A percentile compares a stretch with the other conserved stretches of the same genome.
Evolutionary conservation across 2,329 filamentous ascomycete genomes (phyloP).

Genomic region (Colletotrichum gigasporum): DNA sequence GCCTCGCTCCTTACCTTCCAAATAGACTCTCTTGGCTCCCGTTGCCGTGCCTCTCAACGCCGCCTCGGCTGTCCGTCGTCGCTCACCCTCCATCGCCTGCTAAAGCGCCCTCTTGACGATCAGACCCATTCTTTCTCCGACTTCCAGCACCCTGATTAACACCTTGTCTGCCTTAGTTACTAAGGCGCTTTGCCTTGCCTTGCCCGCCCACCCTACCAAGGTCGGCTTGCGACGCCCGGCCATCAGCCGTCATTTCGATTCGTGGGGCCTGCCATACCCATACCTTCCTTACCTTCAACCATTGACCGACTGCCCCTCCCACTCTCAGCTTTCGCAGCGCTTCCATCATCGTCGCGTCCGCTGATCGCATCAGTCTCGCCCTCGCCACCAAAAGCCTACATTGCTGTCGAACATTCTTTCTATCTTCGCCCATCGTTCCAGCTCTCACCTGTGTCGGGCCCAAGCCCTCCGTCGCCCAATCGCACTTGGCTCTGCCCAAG

Average conservation of each 20-base stretch:
- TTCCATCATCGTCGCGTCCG: neutral
- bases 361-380: neutral
- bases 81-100: neutral
- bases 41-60: neutral
- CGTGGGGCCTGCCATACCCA: constrained; percentile 6
- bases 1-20: neutral
- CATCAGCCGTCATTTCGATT: constrained; percentile 12
- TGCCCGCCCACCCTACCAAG: neutral
- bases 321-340: neutral
- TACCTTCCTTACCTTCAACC: neutral
- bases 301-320: neutral
- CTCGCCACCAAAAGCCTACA: neutral
- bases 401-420: neutral
- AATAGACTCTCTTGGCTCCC: neutral
- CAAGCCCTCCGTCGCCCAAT: constrained; percentile 18
- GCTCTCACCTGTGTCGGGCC: constrained; percentile 10
- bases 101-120: neutral
- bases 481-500: constrained; percentile 3
- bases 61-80: neutral
- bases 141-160: neutral
- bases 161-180: neutral
- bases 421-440: neutral
- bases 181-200: neutral
- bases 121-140: neutral
- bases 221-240: constrained; percentile 8